Base-by-base conservation (phyloP, 495 filamentous ascomycete genomes). In the Neurospora sp. region DNA sequence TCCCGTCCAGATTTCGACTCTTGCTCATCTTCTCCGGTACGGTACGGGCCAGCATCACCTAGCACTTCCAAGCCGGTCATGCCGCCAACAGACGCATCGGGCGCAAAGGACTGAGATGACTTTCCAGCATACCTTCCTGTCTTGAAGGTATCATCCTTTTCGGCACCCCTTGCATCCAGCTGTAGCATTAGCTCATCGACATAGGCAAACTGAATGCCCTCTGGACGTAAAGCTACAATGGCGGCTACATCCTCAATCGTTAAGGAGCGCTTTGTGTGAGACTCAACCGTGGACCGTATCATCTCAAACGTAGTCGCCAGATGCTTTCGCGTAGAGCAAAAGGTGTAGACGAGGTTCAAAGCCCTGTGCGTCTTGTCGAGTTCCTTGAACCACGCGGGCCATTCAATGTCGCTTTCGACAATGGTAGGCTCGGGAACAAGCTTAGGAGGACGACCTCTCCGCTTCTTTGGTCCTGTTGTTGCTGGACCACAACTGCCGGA, bases 271-370 rank as follows among this genome's bases (percentile, higher is more conserved):
- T 92, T 91, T 68, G 89, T 92, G 78, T 97, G 93, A 1, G 86
- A 87, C 81, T 98, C 94, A 0, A 98, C 94, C 0, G 96, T 89
- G 0, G 89, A 85, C 74, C 90, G 92, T 70, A 99, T 91, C 47
- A 90, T 97, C 31, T 94, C 90, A 76, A 97, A 94, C 0, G 96
- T 97, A 0, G 96, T 98, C 0, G 90, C 90, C 8, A 98, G 84
- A 73, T 97, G 93, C 78, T 96, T 97, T 9, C 96, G 90, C 8
- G 95, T 94, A 77, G 90, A 95, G 80, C 92, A 94, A 81, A 99
- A 98, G 1, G 96, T 98, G 77, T 93, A 97, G 8, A 98, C 93
- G 4, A 98, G 81, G 76, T 97, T 98, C 71, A 99, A 81, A 8
- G 96, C 94, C 71, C 90, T 87, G 78, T 97, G 91, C 0, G 89